phyloP scores from a whole-genome alignment of 2,329 filamentous ascomycete species.

The Chaetomium sp. region DNA sequence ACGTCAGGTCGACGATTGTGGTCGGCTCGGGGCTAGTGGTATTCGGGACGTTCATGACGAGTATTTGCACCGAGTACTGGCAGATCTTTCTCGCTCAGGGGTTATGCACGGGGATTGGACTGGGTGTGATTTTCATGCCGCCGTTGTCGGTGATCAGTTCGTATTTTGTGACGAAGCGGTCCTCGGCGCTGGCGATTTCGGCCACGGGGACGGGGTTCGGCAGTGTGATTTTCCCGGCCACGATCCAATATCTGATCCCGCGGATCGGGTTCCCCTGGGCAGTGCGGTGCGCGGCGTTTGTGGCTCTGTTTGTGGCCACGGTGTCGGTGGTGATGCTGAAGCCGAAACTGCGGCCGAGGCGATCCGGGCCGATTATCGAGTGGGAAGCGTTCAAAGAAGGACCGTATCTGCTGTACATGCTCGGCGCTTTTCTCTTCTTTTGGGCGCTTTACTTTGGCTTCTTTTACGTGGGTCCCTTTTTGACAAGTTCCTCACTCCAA shows the following conservation, averaged over 20 bases:
- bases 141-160: constrained; percentile 47
- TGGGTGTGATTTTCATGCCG: constrained; percentile 49
- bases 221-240: constrained; percentile 56
- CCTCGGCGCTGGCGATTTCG: constrained; percentile 52
- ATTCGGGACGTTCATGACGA: constrained; percentile 43
- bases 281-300: constrained; percentile 53
- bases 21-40: constrained; percentile 38
- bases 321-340: constrained; percentile 38
- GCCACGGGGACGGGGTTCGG: constrained; percentile 56
- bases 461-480: constrained; percentile 36
- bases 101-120: constrained; percentile 47
- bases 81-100: constrained; percentile 50
- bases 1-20: constrained; percentile 36
- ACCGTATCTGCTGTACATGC: constrained; percentile 36
- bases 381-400: constrained; percentile 43
- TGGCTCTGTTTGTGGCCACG: constrained; percentile 44
- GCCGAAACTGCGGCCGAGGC: constrained; percentile 39
- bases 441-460: constrained; percentile 49
- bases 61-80: constrained; percentile 41
- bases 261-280: constrained; percentile 60
- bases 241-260: constrained; percentile 52
- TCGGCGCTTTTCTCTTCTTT: constrained; percentile 37
- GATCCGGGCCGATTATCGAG: constrained; percentile 43
- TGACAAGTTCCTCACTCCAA: neutral
- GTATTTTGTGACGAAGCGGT: constrained; percentile 52